Conservation (phyloP, 192 early-diverging fungal species). For the Linnemannia elongata region DNA sequence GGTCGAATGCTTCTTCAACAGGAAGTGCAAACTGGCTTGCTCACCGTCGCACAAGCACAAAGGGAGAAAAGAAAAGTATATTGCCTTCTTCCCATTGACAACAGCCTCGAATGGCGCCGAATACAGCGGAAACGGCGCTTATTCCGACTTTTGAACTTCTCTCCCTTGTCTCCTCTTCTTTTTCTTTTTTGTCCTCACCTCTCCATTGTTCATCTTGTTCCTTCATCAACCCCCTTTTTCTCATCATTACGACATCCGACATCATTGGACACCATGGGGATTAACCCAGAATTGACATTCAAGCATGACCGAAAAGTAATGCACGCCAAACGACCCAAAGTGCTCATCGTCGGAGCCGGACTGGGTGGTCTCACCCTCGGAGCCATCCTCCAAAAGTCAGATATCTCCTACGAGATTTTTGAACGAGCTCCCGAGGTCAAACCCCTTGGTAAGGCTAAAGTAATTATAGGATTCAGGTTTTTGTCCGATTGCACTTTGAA, state of each 20-base stretch:
- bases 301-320: neutral
- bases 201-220: neutral
- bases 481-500: too few relatives aligned
- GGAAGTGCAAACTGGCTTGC: neutral
- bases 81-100: neutral
- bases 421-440: conserved; percentile 8
- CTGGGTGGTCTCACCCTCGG: conserved; percentile 2
- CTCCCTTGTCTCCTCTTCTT: neutral
- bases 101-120: neutral
- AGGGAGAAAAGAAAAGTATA: neutral
- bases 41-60: neutral
- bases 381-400: neutral
- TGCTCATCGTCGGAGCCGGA: conserved; percentile 12
- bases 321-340: neutral
- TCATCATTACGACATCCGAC: neutral
- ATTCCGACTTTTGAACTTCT: neutral
- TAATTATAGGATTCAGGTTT: too few relatives aligned
- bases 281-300: neutral
- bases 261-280: neutral
- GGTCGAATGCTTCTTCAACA: neutral
- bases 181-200: neutral
- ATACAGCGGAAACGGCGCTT: neutral
- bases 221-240: neutral
- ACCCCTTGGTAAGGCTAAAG: conserved; percentile 1
- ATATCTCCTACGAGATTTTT: neutral